These are phyloP conservation scores for Ganoderma lucidum DNA, from an alignment of 1,284 basidiomycete species.

Conservation along the genomic window DNA sequence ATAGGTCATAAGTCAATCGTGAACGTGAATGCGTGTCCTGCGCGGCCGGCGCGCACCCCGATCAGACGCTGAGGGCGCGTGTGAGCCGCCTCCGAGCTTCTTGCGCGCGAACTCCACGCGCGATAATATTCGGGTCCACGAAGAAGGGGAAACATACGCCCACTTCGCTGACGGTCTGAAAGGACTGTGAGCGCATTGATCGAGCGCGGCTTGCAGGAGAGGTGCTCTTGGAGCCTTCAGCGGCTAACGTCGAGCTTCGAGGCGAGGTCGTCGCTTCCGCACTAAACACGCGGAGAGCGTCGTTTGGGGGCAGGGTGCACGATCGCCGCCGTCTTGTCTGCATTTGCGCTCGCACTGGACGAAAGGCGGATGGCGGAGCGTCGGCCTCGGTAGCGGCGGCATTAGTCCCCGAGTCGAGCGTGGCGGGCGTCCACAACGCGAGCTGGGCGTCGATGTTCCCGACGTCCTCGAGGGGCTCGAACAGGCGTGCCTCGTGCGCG, in stretches of 20 bases:
- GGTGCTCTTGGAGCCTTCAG: slow-evolving; percentile 2
- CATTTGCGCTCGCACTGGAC: background rate
- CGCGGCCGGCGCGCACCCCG: background rate
- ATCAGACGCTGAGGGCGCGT: slow-evolving; percentile 18
- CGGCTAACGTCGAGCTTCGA: background rate
- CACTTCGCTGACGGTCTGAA: slow-evolving; percentile 8
- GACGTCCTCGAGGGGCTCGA: slow-evolving; percentile 32
- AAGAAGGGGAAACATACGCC: slow-evolving; percentile 16
- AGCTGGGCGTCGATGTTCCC: slow-evolving; percentile 16
- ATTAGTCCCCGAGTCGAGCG: background rate
- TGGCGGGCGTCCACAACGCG: slow-evolving; percentile 23
- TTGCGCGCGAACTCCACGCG: slow-evolving; percentile 21
- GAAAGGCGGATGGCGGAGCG: background rate
- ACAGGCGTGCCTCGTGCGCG: slow-evolving; percentile 44
- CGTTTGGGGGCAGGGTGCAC: slow-evolving; percentile 3
- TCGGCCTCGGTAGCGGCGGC: background rate
- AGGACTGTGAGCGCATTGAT: slow-evolving; percentile 3
- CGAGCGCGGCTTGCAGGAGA: slow-evolving; percentile 1
- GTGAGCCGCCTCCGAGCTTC: slow-evolving; percentile 18
- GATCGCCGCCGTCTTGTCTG: background rate
- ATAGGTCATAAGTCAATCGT: slow-evolving; percentile 9
- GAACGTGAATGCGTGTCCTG: background rate
- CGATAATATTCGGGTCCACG: slow-evolving; percentile 19
- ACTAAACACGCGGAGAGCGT: background rate
- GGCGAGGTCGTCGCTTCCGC: background rate